Evolutionary conservation across 164 flowering plant species (phyloP), one percentile per base, ranked within the genome.

Genomic region (Berberis vulgaris): DNA sequence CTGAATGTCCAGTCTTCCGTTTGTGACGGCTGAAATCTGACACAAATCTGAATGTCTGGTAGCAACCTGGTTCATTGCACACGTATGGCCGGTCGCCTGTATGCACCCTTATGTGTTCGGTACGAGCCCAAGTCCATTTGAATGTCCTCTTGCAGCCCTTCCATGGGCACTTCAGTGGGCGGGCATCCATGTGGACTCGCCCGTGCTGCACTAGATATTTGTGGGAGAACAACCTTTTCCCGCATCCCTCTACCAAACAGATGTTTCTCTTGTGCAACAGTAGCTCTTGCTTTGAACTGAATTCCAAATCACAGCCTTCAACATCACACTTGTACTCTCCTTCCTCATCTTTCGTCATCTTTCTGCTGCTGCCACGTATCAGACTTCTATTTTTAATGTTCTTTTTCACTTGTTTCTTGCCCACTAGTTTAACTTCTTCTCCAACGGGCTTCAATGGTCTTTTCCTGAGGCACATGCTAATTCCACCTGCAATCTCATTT

Each of bases 61-160:
- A 95, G 76, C 98, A 94, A 41, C 89, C 96, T 7, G 83, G 46
- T 71, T 87, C 96, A 12, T 65, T 75, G 66, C 98, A 94, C 46
- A 83, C 77, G 56, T 94, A 94, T 9, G 98, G 98, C 0, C 98
- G 88, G 13, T 77, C 96, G 53, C 98, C 98, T 2, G 98, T 94
- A 75, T 94, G 98, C 70, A 94, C 98, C 73, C 98, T 68, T 0
- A 94, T 87, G 78, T 94, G 97, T 68, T 94, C 98, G 0, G 98
- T 94, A 45, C 98, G 72, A 9, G 98, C 95, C 98, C 98, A 94
- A 44, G 98, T 91, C 98, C 98, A 94, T 79, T 94, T 94, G 77
- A 94, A 94, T 1, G 96, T 76, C 98, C 91, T 94, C 81, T 81
- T 87, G 82, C 98, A 94, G 53, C 98, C 97, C 73, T 84, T 90